A percentile compares a stretch with the other conserved stretches of the same genome.
These are phyloP conservation scores for Juglanconis oblonga DNA, from an alignment of 2,329 filamentous ascomycete species.

Conservation along the genomic window DNA sequence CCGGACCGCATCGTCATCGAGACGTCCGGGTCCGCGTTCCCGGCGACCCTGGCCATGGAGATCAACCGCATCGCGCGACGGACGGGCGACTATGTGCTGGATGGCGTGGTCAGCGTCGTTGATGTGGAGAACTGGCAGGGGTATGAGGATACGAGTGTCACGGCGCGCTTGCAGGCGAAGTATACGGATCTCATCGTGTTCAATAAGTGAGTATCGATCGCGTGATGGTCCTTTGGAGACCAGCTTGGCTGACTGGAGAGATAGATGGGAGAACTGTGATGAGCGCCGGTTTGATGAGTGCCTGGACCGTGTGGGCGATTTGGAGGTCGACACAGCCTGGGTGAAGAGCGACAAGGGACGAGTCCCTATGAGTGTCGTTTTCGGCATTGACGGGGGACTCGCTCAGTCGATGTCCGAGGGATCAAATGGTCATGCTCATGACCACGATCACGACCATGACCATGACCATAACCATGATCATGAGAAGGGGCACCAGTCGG, in stretches of 20 bases:
- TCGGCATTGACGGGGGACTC: conserved; percentile 84
- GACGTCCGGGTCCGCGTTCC: conserved; percentile 84
- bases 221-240: background rate
- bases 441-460: conserved; percentile 37
- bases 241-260: background rate
- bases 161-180: conserved; percentile 79
- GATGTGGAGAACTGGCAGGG: conserved; percentile 95
- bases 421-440: conserved; percentile 37
- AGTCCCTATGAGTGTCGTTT: conserved; percentile 75
- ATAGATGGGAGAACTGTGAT: conserved; percentile 66
- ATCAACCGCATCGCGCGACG: conserved; percentile 76
- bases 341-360: conserved; percentile 81
- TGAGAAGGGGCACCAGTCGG: conserved; percentile 66
- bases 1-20: conserved; percentile 93
- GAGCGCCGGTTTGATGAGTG: conserved; percentile 76
- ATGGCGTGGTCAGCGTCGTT: conserved; percentile 85
- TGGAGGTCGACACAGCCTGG: conserved; percentile 77
- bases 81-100: conserved; percentile 67
- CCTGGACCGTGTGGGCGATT: conserved; percentile 73
- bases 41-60: conserved; percentile 86
- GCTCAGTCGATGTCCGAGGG: conserved; percentile 52
- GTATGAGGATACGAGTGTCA: conserved; percentile 88
- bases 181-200: conserved; percentile 90
- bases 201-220: conserved; percentile 72
- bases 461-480: no score